Evolutionary conservation across 2,329 filamentous ascomycete genomes (phyloP).

Genomic region (Phyllosticta capitalensis): DNA sequence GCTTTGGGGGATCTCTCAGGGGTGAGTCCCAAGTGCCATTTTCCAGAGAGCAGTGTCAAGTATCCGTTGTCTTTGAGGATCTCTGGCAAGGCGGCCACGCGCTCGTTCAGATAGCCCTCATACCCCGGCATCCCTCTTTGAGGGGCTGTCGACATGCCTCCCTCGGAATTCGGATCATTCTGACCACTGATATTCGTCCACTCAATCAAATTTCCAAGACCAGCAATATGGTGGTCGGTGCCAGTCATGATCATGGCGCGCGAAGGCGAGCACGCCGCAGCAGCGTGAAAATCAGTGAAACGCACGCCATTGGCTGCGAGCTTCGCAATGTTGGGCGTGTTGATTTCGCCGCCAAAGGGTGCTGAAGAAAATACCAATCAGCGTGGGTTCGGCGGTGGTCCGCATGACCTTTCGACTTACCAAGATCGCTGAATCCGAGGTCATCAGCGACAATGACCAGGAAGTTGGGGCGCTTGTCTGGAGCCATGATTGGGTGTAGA

Average conservation of each 20-base stretch:
- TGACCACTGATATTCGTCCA: constrained; percentile 47
- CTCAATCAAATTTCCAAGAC: constrained; percentile 41
- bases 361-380: constrained; percentile 17
- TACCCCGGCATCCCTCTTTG: constrained; percentile 52
- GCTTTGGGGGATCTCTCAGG: constrained; percentile 47
- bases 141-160: constrained; percentile 42
- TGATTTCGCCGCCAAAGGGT: constrained; percentile 52
- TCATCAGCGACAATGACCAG: constrained; percentile 51
- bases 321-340: constrained; percentile 50
- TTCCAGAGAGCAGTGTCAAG: constrained; percentile 47
- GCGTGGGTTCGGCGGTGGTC: too few relatives aligned
- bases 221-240: constrained; percentile 51
- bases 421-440: constrained; percentile 50
- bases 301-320: constrained; percentile 40
- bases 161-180: constrained; percentile 38
- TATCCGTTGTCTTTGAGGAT: constrained; percentile 50
- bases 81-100: constrained; percentile 49
- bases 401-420: too few relatives aligned
- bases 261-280: constrained; percentile 55
- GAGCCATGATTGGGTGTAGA: neutral
- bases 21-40: constrained; percentile 54
- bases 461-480: constrained; percentile 46
- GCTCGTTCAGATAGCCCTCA: constrained; percentile 54
- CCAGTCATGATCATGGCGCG: constrained; percentile 59
- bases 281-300: constrained; percentile 57